Evolutionary conservation across 441 rosid genomes (phyloP).

Genomic region (Biscutella auriculata): DNA sequence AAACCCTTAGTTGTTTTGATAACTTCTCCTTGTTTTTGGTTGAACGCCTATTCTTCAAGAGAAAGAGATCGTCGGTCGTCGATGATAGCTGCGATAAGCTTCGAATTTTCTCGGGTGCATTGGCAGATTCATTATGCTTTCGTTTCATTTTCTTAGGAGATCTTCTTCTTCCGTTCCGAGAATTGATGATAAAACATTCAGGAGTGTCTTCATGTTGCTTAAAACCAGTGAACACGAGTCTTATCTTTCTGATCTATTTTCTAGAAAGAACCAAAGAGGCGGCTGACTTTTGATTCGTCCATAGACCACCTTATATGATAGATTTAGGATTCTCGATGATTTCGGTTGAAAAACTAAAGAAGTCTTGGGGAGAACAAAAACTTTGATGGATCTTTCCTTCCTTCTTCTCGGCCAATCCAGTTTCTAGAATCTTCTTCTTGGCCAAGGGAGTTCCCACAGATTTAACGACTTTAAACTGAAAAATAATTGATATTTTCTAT

Average conservation of each 20-base stretch:
- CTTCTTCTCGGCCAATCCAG: too few species aligned
- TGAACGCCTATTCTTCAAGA: too few species aligned
- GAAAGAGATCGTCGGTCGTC: background rate
- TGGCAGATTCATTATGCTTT: slow-evolving; percentile 3
- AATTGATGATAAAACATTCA: too few species aligned
- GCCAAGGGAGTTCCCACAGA: background rate
- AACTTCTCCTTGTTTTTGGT: slow-evolving; percentile 25
- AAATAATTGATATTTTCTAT: background rate
- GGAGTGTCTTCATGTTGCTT: too few species aligned
- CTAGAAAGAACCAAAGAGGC: too few species aligned
- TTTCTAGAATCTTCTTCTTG: background rate
- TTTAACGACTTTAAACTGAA: background rate
- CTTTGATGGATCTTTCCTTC: background rate
- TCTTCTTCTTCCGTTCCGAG: background rate
- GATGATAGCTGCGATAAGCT: background rate
- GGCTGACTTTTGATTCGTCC: background rate
- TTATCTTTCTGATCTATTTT: too few species aligned
- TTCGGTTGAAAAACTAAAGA: too few species aligned
- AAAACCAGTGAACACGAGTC: too few species aligned
- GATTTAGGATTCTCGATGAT: background rate
- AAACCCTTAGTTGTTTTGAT: slow-evolving; percentile 29
- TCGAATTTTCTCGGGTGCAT: background rate
- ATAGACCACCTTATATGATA: background rate
- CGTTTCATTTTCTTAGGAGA: too few species aligned
- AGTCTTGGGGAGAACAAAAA: background rate